Evolutionary conservation across 805 yeast genomes (phyloP).

Genomic region (Lipomyces kockii): DNA sequence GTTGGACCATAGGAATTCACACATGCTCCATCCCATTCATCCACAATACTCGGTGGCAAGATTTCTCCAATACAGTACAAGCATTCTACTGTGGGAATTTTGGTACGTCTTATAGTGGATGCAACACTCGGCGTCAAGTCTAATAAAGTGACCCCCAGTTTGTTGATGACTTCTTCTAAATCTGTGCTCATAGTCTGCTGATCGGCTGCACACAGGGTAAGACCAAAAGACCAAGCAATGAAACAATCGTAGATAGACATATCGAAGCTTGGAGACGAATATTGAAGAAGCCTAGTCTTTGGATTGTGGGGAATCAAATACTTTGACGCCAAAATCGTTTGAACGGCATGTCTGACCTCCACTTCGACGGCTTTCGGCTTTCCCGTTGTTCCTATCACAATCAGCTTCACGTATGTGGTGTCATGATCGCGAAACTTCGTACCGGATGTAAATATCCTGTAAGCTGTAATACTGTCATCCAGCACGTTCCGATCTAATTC

Average conservation of each 20-base stretch:
- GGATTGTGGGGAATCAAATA: constrained; percentile 20
- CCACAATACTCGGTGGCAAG: constrained; percentile 29
- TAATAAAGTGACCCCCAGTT: constrained; percentile 26
- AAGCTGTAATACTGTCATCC: constrained; percentile 29
- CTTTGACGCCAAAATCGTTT: constrained; percentile 30
- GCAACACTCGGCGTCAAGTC: constrained; percentile 41
- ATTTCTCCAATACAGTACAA: constrained; percentile 40
- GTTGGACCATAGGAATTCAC: constrained; percentile 41
- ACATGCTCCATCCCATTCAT: constrained; percentile 36
- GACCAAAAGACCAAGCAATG: constrained; percentile 35
- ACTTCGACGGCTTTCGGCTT: constrained; percentile 37
- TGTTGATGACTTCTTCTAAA: constrained; percentile 25
- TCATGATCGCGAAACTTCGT: background rate
- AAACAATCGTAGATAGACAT: constrained; percentile 39
- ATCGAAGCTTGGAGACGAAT: constrained; percentile 36
- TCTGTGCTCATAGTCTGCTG: constrained; percentile 29
- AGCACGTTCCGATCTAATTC: too few species aligned
- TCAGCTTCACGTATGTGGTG: background rate
- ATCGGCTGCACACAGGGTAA: constrained; percentile 35
- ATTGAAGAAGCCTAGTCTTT: constrained; percentile 29
- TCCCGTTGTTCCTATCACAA: constrained; percentile 34
- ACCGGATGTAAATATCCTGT: constrained; percentile 38
- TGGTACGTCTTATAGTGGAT: constrained; percentile 18
- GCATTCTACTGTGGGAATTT: constrained; percentile 33
- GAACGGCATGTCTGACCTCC: constrained; percentile 30